Evolutionary conservation across 306 rosid genomes (phyloP).

Genomic region (Senna siamea): DNA sequence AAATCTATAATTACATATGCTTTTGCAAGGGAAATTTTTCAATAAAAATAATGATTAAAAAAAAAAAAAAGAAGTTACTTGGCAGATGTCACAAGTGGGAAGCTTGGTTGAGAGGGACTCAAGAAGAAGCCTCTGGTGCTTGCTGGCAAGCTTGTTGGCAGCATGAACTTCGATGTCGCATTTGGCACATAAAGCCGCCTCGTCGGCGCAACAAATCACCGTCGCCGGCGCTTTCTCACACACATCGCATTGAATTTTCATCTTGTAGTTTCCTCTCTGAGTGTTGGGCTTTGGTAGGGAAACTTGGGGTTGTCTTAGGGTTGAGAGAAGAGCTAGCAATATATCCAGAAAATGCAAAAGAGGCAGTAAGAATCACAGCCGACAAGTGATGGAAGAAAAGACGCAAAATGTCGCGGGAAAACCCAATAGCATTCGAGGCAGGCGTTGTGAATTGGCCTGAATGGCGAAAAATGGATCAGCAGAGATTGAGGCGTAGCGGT

Average conservation of each 20-base stretch:
- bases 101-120: conserved; percentile 78
- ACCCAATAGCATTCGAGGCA: too few relatives aligned
- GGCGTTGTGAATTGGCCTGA: too few relatives aligned
- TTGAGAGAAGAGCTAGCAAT: neutral
- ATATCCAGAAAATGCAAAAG: neutral
- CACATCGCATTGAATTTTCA: conserved; percentile 98
- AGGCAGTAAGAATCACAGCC: too few relatives aligned
- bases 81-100: conserved; percentile 95
- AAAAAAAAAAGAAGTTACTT: conserved; percentile 47
- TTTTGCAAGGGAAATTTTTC: conserved; percentile 2
- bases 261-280: conserved; percentile 30
- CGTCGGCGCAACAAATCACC: conserved; percentile 95
- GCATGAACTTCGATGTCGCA: conserved; percentile 97
- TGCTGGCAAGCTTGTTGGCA: conserved; percentile 96
- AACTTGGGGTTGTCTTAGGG: too few relatives aligned
- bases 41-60: too few relatives aligned
- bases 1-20: neutral
- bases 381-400: too few relatives aligned
- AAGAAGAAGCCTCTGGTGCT: conserved; percentile 95
- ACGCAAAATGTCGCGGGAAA: neutral
- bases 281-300: too few relatives aligned
- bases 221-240: conserved; percentile 96
- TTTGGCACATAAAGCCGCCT: conserved; percentile 90
- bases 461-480: too few relatives aligned
- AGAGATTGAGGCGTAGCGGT: neutral